These are phyloP conservation scores for Malus hybrid DNA, from an alignment of 331 rosid genomes.

Conservation along the genomic window DNA sequence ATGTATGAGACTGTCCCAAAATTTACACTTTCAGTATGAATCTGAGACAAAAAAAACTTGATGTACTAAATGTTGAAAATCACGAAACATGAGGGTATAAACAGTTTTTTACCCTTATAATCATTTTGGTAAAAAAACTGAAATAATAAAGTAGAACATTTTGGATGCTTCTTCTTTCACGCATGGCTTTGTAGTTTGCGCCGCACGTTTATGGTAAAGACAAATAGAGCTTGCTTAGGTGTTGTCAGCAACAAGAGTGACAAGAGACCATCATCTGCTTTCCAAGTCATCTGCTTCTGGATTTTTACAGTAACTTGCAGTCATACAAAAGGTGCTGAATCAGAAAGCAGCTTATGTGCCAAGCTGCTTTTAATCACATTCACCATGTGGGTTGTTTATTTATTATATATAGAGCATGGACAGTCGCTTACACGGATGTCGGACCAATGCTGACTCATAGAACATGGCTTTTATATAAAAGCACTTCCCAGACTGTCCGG, in stretches of 20 bases:
- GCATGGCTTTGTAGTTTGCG: not conserved
- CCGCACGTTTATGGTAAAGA: not conserved
- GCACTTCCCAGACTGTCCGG: not conserved
- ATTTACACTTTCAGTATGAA: no score
- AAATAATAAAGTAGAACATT: no score
- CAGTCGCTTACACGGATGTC: not conserved
- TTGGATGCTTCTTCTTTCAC: not conserved
- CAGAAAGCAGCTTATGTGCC: not conserved
- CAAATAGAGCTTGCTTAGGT: not conserved
- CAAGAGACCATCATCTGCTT: not conserved
- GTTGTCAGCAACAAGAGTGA: not conserved
- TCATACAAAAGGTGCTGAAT: not conserved
- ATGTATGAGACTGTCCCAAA: no score
- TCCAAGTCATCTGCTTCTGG: not conserved
- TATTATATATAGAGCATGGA: not conserved
- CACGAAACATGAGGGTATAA: no score
- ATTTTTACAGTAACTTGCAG: not conserved
- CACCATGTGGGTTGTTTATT: not conserved
- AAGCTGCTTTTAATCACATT: not conserved
- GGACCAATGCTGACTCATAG: constrained; percentile 13
- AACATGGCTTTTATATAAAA: not conserved
- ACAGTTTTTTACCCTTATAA: no score
- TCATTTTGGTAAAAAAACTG: no score
- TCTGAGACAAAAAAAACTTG: no score
- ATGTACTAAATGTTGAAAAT: no score